Evolutionary conservation across 495 filamentous ascomycete species (phyloP).

Genomic region (Podospora sp.): DNA sequence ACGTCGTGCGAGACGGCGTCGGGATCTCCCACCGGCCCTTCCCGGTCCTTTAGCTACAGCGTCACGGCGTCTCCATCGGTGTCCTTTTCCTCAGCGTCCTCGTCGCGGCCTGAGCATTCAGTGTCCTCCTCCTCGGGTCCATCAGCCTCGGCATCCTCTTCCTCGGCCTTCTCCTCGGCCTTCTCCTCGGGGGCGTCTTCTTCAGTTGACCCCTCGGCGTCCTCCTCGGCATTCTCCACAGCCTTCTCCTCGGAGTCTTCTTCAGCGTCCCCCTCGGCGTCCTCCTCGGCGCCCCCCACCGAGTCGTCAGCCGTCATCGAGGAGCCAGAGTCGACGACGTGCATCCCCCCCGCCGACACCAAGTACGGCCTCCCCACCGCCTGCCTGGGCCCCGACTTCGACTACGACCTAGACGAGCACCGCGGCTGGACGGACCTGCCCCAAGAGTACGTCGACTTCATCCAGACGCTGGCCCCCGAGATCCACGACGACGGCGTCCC

Average conservation of each 20-base stretch:
- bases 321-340: not conserved
- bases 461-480: slow-evolving; percentile 3
- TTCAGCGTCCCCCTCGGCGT: not conserved
- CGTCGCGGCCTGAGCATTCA: not conserved
- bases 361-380: slow-evolving; percentile 28
- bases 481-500: slow-evolving; percentile 4
- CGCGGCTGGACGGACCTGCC: slow-evolving; percentile 12
- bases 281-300: not conserved
- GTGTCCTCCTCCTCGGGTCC: not conserved
- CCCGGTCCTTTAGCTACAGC: not conserved
- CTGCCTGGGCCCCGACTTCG: slow-evolving; percentile 24
- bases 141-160: not conserved
- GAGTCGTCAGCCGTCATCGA: not conserved
- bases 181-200: not conserved
- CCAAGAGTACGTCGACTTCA: slow-evolving; percentile 3
- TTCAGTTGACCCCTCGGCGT: not conserved
- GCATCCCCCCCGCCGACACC: slow-evolving; percentile 19
- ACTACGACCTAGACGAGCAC: slow-evolving; percentile 22
- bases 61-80: not conserved
- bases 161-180: not conserved
- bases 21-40: not conserved
- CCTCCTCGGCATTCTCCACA: not conserved
- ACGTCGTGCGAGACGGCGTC: not conserved
- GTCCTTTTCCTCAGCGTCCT: not conserved
- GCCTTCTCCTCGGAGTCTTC: slow-evolving; percentile 2